Evolutionary conservation across 805 yeast species (phyloP), one percentile per base, ranked within the genome.

Genomic region (Hanseniaspora nectarophila): DNA sequence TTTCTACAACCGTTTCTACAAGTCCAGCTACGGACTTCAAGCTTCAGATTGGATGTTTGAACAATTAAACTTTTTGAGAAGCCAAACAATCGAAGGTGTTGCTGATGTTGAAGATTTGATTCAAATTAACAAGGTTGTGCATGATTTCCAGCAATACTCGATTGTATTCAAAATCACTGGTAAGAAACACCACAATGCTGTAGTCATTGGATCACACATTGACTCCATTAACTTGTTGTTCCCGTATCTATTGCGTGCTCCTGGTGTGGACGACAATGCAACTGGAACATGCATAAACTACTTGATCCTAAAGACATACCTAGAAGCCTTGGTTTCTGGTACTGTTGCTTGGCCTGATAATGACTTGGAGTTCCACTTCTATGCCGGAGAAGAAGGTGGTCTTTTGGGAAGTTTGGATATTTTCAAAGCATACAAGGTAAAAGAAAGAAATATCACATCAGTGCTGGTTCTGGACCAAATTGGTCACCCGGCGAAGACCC

Each of bases 391-490:
- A 69, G 97, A 90, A 72, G 88, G 86, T 55, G 97, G 96, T 0
- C 69, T 86, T 53, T 70, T 85, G 50, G 97, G 97, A 1, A 86
- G 95, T 4, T 73, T 78, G 56, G 95, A 85, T 56, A 76, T 90
- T 10, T 85, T 85, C 64, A 66, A 75, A 9, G n/a, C 15, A 1
- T 39, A 32, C 13, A 45, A 32, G 28, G 29, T 16, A 24, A 16
- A 3, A 5, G 58, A 63, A 16, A 68, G 70, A 29, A 68, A 67
- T 44, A 87, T 90, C 21, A 75, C 80, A 29, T 88, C 89, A 5
- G 82, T 88, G 92, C 70, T 90, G 37, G 96, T 90, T 67, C 95
- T 87, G 64, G 98, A 90, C 64, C 89, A 89, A 95, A 84, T 95
- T 2, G 96, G 95, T 0, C 86, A 72, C 61, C 75, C 81, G 2